A percentile compares a stretch with the other conserved stretches of the same genome.
phyloP scores from a whole-genome alignment of 768 basidiomycete genomes.

The Aureoboletus auriporus region DNA sequence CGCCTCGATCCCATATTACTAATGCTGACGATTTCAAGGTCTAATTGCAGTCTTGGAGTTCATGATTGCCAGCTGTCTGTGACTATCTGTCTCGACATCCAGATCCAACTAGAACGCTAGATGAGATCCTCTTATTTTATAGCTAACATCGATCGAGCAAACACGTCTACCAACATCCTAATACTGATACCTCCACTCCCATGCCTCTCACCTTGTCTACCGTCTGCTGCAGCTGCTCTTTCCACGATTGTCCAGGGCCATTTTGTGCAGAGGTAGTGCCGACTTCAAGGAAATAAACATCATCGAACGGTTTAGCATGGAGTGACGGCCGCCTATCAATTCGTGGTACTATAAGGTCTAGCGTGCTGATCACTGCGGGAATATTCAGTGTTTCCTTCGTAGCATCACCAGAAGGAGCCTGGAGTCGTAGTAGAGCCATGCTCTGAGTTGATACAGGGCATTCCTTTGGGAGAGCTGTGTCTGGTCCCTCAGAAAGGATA shows the following conservation, averaged over 20 bases:
- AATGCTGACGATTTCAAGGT: too few species aligned
- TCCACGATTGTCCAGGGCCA: constrained; percentile 24
- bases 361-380: constrained; percentile 27
- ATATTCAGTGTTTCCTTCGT: constrained; percentile 7
- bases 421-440: constrained; percentile 40
- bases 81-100: too few species aligned
- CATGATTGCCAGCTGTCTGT: too few species aligned
- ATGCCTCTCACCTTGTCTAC: constrained; percentile 30
- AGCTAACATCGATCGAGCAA: not conserved
- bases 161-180: constrained; percentile 47
- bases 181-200: constrained; percentile 35
- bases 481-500: constrained; percentile 41
- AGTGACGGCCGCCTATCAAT: constrained; percentile 65
- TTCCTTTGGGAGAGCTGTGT: constrained; percentile 25
- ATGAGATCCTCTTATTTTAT: not conserved
- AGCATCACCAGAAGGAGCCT: not conserved
- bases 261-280: constrained; percentile 1
- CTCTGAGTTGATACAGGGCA: constrained; percentile 17
- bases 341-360: constrained; percentile 44
- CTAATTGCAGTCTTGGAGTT: too few species aligned
- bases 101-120: too few species aligned
- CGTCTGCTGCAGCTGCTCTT: constrained; percentile 31
- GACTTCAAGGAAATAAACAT: constrained; percentile 66
- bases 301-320: constrained; percentile 43
- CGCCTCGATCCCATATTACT: too few species aligned